Conservation (phyloP, 73 alveolate species). For the Paramecium biaurelia region DNA sequence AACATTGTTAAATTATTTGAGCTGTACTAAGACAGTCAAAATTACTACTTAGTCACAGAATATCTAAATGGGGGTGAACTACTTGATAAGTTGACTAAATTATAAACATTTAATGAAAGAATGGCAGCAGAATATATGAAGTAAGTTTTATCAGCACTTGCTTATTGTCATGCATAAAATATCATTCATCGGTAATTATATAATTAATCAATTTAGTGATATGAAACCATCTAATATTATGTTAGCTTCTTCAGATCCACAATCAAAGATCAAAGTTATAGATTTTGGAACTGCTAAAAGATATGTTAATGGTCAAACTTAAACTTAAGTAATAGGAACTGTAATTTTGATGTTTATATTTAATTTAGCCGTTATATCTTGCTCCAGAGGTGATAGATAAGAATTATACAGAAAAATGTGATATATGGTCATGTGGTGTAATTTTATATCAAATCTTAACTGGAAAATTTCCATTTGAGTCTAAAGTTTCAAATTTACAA, state of each 20-base stretch:
- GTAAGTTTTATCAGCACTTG: slow-evolving; percentile 80
- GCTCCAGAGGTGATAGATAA: slow-evolving; percentile 66
- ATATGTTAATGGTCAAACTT: background rate
- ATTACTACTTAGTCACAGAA: slow-evolving; percentile 66
- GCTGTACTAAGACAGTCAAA: slow-evolving; percentile 57
- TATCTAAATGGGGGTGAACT: slow-evolving; percentile 86
- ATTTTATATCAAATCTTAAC: slow-evolving; percentile 46
- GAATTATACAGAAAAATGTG: slow-evolving; percentile 51
- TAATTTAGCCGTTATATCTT: slow-evolving; percentile 50
- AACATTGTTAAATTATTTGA: slow-evolving; percentile 60
- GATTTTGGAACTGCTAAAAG: slow-evolving; percentile 89
- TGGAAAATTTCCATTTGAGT: slow-evolving; percentile 57
- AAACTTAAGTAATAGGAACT: slow-evolving; percentile 60
- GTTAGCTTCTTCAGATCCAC: slow-evolving; percentile 70
- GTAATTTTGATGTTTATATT: background rate
- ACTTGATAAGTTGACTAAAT: slow-evolving; percentile 71
- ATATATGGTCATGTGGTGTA: slow-evolving; percentile 62
- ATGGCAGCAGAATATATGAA: slow-evolving; percentile 83
- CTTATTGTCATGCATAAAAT: slow-evolving; percentile 85
- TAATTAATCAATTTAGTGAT: slow-evolving; percentile 65
- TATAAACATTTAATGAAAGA: slow-evolving; percentile 74
- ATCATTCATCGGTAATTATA: slow-evolving; percentile 72
- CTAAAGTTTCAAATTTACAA: background rate
- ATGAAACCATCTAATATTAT: slow-evolving; percentile 88
- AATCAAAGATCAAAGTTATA: slow-evolving; percentile 77